Percentiles rank a stretch among this genome's conserved stretches.
These are phyloP conservation scores for Fabrea salina DNA, from an alignment of 169 alveolate genomes.

Conservation along the genomic window DNA sequence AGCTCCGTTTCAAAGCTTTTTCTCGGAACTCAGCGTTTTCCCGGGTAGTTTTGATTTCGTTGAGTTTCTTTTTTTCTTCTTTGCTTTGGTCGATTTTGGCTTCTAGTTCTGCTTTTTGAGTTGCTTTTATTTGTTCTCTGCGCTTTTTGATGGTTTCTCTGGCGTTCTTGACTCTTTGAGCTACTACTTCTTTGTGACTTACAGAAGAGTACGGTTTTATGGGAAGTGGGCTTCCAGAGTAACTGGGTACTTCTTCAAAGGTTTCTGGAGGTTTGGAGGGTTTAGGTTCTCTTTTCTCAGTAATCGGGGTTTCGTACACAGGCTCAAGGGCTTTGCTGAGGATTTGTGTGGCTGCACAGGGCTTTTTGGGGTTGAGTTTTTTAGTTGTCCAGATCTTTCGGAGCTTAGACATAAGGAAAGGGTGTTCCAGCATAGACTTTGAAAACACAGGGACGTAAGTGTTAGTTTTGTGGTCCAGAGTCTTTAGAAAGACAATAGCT, in stretches of 20 bases:
- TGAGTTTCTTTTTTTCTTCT: neutral
- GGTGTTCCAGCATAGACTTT: neutral
- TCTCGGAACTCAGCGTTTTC: neutral
- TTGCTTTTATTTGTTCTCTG: neutral
- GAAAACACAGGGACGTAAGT: conserved; percentile 25
- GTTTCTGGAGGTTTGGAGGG: neutral
- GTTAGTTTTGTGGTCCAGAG: conserved; percentile 32
- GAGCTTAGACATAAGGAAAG: conserved; percentile 17
- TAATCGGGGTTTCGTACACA: neutral
- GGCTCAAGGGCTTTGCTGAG: neutral
- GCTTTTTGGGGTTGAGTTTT: neutral
- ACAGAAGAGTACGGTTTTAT: neutral
- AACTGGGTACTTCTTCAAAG: neutral
- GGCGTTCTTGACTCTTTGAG: neutral
- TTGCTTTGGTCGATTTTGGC: neutral
- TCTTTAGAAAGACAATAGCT: conserved; percentile 32
- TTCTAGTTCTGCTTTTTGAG: neutral
- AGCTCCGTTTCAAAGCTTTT: neutral
- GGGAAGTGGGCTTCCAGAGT: neutral
- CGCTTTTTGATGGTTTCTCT: neutral
- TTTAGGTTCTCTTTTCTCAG: neutral
- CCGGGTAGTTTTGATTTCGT: neutral
- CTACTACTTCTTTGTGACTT: neutral
- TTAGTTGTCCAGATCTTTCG: neutral
- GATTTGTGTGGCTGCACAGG: neutral